These are phyloP conservation scores for Mortierella sp. DNA, from an alignment of 371 early-diverging fungal species.

Conservation along the genomic window DNA sequence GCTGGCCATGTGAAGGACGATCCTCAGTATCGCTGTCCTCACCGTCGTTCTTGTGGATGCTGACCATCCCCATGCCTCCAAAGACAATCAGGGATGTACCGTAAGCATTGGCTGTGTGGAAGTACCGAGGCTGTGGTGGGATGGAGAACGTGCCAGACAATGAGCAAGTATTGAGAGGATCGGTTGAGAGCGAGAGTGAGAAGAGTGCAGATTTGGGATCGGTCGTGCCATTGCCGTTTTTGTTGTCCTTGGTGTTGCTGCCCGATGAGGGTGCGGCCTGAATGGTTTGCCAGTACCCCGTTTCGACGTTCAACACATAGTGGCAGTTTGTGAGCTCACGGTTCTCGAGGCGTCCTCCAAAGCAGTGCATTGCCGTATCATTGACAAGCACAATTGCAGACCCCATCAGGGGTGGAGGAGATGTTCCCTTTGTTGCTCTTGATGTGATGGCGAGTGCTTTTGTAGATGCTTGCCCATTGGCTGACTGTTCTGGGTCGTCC, in stretches of 20 bases:
- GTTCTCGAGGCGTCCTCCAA: slow-evolving; percentile 78
- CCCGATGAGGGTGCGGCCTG: slow-evolving; percentile 8
- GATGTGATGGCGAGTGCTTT: slow-evolving; percentile 50
- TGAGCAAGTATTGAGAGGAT: slow-evolving; percentile 34
- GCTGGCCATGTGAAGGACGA: not conserved
- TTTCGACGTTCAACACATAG: slow-evolving; percentile 71
- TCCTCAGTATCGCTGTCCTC: slow-evolving; percentile 17
- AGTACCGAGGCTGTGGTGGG: slow-evolving; percentile 59
- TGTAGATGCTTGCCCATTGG: slow-evolving; percentile 20
- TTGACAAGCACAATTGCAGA: slow-evolving; percentile 70
- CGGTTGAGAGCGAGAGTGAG: slow-evolving; percentile 48
- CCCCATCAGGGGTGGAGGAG: slow-evolving; percentile 80
- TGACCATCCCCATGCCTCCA: slow-evolving; percentile 58
- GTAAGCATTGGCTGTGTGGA: slow-evolving; percentile 66
- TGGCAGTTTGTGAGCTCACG: slow-evolving; percentile 76
- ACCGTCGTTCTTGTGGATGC: slow-evolving; percentile 1
- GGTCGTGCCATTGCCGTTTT: not conserved
- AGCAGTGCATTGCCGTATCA: slow-evolving; percentile 67
- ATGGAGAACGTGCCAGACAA: slow-evolving; percentile 28
- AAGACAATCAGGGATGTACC: slow-evolving; percentile 60
- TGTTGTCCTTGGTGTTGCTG: not conserved
- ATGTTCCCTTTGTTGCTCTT: slow-evolving; percentile 44
- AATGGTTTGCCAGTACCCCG: slow-evolving; percentile 63
- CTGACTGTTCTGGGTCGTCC: not conserved
- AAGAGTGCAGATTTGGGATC: slow-evolving; percentile 23